A percentile compares a stretch with the other conserved stretches of the same genome.
Evolutionary conservation across 306 rosid genomes (phyloP).

Genomic region (Cucurbita ficifolia): DNA sequence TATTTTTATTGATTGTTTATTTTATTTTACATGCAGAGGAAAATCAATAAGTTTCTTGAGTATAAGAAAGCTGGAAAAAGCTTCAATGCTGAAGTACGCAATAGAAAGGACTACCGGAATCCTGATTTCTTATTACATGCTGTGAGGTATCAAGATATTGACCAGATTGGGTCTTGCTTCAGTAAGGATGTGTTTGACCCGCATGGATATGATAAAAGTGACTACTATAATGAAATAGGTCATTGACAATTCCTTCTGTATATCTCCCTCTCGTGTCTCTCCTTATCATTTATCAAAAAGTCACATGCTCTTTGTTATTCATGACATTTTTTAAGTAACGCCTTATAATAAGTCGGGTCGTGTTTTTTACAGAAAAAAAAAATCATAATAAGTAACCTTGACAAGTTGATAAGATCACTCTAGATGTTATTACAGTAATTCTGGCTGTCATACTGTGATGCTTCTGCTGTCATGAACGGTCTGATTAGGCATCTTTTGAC

Average conservation of each 20-base stretch:
- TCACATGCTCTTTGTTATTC: neutral
- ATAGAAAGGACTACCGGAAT: constrained; percentile 82
- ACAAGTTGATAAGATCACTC: neutral
- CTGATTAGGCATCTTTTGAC: neutral
- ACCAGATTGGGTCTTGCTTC: constrained; percentile 93
- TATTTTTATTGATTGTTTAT: neutral
- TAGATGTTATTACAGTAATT: neutral
- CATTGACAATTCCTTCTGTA: constrained; percentile 14
- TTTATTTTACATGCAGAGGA: constrained; percentile 41
- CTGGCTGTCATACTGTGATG: neutral
- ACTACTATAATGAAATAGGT: constrained; percentile 89
- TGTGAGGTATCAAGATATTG: constrained; percentile 91
- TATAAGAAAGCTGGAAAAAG: constrained; percentile 82
- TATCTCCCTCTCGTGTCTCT: constrained; percentile 1
- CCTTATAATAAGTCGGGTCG: neutral
- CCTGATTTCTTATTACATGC: constrained; percentile 93
- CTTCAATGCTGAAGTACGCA: constrained; percentile 89
- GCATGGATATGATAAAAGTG: constrained; percentile 78
- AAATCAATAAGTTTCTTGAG: constrained; percentile 73
- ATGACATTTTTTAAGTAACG: neutral
- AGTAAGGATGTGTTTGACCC: constrained; percentile 92
- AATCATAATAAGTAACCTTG: neutral
- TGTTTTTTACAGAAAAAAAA: neutral
- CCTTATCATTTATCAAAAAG: neutral
- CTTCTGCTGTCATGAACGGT: neutral